A percentile compares a stretch with the other conserved stretches of the same genome.
Conservation (phyloP, 306 rosid species). For the Cucumis melo region DNA sequence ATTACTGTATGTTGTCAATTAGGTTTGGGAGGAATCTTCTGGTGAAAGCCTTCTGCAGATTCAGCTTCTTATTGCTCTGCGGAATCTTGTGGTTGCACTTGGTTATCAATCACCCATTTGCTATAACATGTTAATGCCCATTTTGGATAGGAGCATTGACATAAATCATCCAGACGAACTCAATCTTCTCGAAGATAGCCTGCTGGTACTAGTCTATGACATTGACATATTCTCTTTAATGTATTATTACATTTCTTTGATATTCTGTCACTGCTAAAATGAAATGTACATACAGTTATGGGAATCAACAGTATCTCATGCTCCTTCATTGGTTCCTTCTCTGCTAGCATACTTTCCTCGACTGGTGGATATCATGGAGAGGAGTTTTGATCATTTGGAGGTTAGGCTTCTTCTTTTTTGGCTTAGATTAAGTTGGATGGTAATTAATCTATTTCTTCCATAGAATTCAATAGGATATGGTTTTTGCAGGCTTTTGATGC, state of each 20-base stretch:
- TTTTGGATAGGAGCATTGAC: constrained; percentile 74
- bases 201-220: constrained; percentile 51
- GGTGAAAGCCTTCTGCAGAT: constrained; percentile 94
- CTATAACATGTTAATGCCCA: constrained; percentile 70
- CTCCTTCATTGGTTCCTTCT: constrained; percentile 89
- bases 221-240: constrained; percentile 4
- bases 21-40: constrained; percentile 94
- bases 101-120: constrained; percentile 75
- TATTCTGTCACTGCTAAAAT: constrained; percentile 11
- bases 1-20: not conserved
- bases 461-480: not conserved
- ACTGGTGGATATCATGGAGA: constrained; percentile 69
- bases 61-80: constrained; percentile 86
- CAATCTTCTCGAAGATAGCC: constrained; percentile 92
- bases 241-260: constrained; percentile 5
- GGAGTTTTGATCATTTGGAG: constrained; percentile 91
- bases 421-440: not conserved
- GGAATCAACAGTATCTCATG: constrained; percentile 94
- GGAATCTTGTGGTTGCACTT: constrained; percentile 80
- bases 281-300: constrained; percentile 57
- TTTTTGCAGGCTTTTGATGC: not conserved
- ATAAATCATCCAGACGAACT: constrained; percentile 81
- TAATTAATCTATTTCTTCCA: not conserved
- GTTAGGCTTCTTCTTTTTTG: constrained; percentile 27
- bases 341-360: constrained; percentile 62